A percentile compares a stretch with the other conserved stretches of the same genome.
Conservation (phyloP, 2,329 filamentous ascomycete genomes). For the Penicillium sclerotiorum region DNA sequence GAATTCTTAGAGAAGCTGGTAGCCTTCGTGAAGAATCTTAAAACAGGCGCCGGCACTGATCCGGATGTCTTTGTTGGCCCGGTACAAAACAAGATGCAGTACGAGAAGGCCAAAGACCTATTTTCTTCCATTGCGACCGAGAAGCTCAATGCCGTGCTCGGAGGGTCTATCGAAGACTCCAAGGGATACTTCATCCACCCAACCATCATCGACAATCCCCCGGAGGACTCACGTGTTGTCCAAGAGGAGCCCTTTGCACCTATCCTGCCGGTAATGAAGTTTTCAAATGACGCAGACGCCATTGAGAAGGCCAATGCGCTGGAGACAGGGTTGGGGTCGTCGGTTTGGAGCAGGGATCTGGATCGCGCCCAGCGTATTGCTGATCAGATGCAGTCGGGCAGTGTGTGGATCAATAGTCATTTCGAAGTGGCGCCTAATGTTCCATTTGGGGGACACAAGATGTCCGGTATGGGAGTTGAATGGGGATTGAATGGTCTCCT, state of each 20-base stretch:
- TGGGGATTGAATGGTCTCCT: slow-evolving; percentile 46
- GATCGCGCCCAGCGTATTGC: slow-evolving; percentile 56
- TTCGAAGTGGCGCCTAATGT: slow-evolving; percentile 32
- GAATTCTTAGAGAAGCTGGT: slow-evolving; percentile 54
- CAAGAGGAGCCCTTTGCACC: slow-evolving; percentile 66
- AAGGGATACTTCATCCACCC: slow-evolving; percentile 62
- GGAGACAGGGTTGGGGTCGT: slow-evolving; percentile 58
- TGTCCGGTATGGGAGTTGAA: slow-evolving; percentile 55
- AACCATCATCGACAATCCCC: slow-evolving; percentile 61
- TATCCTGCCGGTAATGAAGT: slow-evolving; percentile 64
- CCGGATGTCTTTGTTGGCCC: slow-evolving; percentile 58
- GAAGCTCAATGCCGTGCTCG: slow-evolving; percentile 56
- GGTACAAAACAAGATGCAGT: slow-evolving; percentile 68
- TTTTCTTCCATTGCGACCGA: slow-evolving; percentile 59
- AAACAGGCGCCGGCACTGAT: slow-evolving; percentile 43
- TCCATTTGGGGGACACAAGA: slow-evolving; percentile 56
- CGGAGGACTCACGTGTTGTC: slow-evolving; percentile 58
- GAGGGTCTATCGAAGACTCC: slow-evolving; percentile 48
- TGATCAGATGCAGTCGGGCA: slow-evolving; percentile 58
- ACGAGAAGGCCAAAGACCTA: slow-evolving; percentile 59
- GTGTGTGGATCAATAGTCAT: slow-evolving; percentile 61
- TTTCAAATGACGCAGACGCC: slow-evolving; percentile 63
- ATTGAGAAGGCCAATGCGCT: slow-evolving; percentile 58
- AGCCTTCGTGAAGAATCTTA: slow-evolving; percentile 47
- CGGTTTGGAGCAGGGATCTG: slow-evolving; percentile 60